phyloP scores from a whole-genome alignment of 108 stramenopile genomes.

The Bacterosira constricta region DNA sequence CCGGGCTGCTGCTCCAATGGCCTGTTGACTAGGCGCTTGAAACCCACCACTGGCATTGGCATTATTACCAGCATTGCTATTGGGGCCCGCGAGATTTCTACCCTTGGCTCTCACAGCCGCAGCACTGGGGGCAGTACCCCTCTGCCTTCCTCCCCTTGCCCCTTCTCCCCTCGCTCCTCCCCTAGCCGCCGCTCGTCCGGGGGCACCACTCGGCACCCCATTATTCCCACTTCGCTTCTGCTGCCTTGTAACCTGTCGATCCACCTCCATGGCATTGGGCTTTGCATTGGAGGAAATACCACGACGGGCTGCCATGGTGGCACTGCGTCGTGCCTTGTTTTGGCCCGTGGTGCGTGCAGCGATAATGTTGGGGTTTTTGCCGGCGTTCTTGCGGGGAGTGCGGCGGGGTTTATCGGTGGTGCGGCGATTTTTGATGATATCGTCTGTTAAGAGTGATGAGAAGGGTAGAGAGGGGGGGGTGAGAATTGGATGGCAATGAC shows the following conservation, averaged over 20 bases:
- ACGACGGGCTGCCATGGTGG: slow-evolving; percentile 56
- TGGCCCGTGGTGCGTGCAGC: slow-evolving; percentile 66
- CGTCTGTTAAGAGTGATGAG: slow-evolving; percentile 41
- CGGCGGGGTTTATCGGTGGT: slow-evolving; percentile 27
- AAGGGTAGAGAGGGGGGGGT: neutral
- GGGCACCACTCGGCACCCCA: neutral
- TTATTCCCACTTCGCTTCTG: slow-evolving; percentile 37
- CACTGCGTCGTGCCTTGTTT: slow-evolving; percentile 73
- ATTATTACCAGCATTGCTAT: slow-evolving; percentile 2
- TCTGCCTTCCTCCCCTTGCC: slow-evolving; percentile 22
- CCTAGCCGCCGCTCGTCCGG: neutral
- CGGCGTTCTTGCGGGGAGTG: neutral
- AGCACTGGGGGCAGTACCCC: neutral
- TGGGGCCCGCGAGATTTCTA: slow-evolving; percentile 6
- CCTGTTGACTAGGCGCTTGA: slow-evolving; percentile 48
- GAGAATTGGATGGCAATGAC: neutral
- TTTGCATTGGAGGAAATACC: slow-evolving; percentile 45
- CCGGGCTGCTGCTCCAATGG: slow-evolving; percentile 66
- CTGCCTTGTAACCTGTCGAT: slow-evolving; percentile 75
- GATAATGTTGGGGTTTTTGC: slow-evolving; percentile 25
- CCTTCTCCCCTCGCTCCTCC: slow-evolving; percentile 12
- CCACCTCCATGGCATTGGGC: slow-evolving; percentile 66
- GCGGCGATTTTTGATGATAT: slow-evolving; percentile 61
- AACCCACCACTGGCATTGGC: neutral
- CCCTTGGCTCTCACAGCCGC: slow-evolving; percentile 10